Evolutionary conservation across 345 rosid genomes (phyloP).

Genomic region (Syzygium oleosum): DNA sequence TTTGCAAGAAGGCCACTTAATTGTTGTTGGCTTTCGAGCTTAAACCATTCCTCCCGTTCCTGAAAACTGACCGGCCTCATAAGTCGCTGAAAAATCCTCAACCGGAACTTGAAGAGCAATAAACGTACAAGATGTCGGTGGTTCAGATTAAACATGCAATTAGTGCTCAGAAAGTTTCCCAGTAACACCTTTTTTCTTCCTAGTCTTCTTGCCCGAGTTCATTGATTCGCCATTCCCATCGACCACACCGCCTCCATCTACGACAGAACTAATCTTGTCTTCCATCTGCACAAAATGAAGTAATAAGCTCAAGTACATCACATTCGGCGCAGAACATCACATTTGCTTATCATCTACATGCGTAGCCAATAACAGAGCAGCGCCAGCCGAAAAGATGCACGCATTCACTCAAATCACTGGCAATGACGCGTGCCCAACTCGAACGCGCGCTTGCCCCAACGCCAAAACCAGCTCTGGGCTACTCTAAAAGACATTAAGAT

Average conservation of each 20-base stretch:
- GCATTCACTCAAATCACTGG: background rate
- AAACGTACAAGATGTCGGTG: background rate
- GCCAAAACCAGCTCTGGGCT: background rate
- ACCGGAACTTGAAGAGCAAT: background rate
- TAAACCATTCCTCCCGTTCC: background rate
- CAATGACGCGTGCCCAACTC: background rate
- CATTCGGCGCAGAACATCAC: background rate
- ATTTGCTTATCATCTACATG: background rate
- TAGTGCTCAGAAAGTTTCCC: background rate
- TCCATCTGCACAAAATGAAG: conserved; percentile 22
- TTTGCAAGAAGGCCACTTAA: background rate
- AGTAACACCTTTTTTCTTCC: conserved; percentile 1
- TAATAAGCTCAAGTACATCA: background rate
- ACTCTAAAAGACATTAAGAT: background rate
- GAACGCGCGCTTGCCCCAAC: background rate
- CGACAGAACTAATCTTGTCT: conserved; percentile 16
- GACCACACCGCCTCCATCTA: conserved; percentile 4
- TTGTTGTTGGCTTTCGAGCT: background rate
- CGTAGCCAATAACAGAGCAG: background rate
- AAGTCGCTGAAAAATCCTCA: background rate
- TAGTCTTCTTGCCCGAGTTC: background rate
- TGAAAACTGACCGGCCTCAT: background rate
- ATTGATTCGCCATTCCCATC: conserved; percentile 13
- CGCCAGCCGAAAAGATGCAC: background rate
- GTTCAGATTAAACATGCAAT: background rate